phyloP scores from a whole-genome alignment of 306 rosid species.

The Cicer chorassanicum region DNA sequence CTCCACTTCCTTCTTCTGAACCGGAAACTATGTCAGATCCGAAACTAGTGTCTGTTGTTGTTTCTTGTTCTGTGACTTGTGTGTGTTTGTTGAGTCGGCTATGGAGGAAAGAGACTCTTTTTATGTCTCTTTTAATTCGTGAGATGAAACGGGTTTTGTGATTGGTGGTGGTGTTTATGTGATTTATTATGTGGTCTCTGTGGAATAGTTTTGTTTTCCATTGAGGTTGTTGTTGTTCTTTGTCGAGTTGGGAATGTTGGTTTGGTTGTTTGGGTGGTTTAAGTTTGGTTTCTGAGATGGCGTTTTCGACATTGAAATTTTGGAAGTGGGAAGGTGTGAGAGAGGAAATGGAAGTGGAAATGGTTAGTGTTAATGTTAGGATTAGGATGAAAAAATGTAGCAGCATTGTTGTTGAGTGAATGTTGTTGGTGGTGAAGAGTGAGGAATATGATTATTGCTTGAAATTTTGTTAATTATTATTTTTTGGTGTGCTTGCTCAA shows the following conservation, averaged over 20 bases:
- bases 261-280: neutral
- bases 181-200: constrained; percentile 54
- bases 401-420: neutral
- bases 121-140: constrained; percentile 63
- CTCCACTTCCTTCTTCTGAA: constrained; percentile 81
- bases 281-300: constrained; percentile 36
- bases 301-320: constrained; percentile 42
- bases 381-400: neutral
- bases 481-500: too few relatives aligned
- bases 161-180: neutral
- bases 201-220: constrained; percentile 68
- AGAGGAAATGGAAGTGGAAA: neutral
- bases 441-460: too few relatives aligned
- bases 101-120: constrained; percentile 55
- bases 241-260: neutral
- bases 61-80: neutral
- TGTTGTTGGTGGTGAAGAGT: neutral
- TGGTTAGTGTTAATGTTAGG: neutral
- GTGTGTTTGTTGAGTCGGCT: constrained; percentile 21
- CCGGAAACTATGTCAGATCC: constrained; percentile 89
- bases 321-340: constrained; percentile 37
- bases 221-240: neutral
- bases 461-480: too few relatives aligned
- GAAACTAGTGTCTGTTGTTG: constrained; percentile 44
- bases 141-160: constrained; percentile 46